Evolutionary conservation across 257 asterid species (phyloP).

Genomic region (Penstemon davidsonii): DNA sequence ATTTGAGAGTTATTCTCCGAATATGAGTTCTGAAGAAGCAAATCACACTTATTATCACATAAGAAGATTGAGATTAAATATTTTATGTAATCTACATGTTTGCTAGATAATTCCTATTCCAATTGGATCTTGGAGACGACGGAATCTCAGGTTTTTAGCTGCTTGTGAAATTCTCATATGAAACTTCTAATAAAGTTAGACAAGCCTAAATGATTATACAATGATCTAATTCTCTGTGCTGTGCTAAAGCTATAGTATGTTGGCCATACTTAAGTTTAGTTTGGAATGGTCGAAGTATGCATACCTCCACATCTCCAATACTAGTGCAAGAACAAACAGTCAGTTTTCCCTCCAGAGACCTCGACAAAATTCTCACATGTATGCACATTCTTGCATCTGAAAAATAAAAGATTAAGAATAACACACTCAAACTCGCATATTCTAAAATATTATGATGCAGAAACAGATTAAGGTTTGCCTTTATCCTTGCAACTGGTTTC

Average conservation of each 20-base stretch:
- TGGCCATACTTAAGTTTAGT: constrained; percentile 4
- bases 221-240: constrained; percentile 1
- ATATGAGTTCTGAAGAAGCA: constrained; percentile 47
- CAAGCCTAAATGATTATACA: constrained; percentile 2
- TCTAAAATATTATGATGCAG: background rate
- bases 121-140: background rate
- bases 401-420: constrained; percentile 19
- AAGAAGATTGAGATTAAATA: background rate
- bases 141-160: background rate
- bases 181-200: background rate
- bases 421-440: constrained; percentile 15
- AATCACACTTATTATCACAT: background rate
- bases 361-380: constrained; percentile 65
- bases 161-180: constrained; percentile 5
- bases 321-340: constrained; percentile 68
- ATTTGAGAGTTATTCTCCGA: constrained; percentile 35
- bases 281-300: constrained; percentile 23
- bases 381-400: constrained; percentile 52
- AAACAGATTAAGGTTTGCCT: constrained; percentile 13
- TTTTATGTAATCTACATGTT: constrained; percentile 6
- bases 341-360: constrained; percentile 83
- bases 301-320: constrained; percentile 55
- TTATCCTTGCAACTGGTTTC: constrained; percentile 50
- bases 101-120: constrained; percentile 5
- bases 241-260: constrained; percentile 24